Base-by-base conservation (phyloP, 2,329 filamentous ascomycete genomes). In the Scytalidium lignicola region DNA sequence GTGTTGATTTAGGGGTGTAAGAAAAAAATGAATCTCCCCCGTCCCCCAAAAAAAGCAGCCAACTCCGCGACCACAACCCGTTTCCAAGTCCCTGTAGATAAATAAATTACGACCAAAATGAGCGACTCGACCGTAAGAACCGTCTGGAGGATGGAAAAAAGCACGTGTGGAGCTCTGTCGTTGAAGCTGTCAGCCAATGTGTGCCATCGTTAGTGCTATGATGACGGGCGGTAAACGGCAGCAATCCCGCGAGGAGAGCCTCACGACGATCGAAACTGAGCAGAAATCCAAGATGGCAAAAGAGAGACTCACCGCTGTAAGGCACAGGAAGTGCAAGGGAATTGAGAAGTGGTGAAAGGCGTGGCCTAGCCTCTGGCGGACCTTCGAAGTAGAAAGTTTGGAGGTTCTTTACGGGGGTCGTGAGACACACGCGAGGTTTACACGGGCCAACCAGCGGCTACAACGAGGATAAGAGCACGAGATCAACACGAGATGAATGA, bases 351-450 rank as follows among this genome's bases (percentile, higher is more conserved):
- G 43, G 47, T 50, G 37, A 40, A 46, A 43, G 47, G 28, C 47
- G 48, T 55, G 49, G 29, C 46, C 41, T 37, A 37, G n/a, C 32
- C 32, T 37, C 32, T 37, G 32, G 32, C 32, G 32, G 32, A 37
- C 32, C 32, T 13, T 37, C 55, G 59, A 58, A 43, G 47, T 51
- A 51, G 58, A 61, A 61, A 60, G 51, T 60, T 61, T 59, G 53
- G 53, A 54, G 53, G 50, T 53, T 26, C 52, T 37, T 43, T 51
- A 49, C 21, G 51, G 47, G 39, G 32, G 32, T 37, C 32, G 48
- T 51, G 49, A 51, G 45, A 49, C 51, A 44, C 53, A 53, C 49
- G 55, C 54, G 52, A 57, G 52, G 53, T 50, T 28, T 32, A 55
- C 21, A 44, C 32, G 41, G 22, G 48, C 53, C 50, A 50, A 55